Evolutionary conservation across 768 basidiomycete genomes (phyloP).

Genomic region (Leccinum barrowsii): DNA sequence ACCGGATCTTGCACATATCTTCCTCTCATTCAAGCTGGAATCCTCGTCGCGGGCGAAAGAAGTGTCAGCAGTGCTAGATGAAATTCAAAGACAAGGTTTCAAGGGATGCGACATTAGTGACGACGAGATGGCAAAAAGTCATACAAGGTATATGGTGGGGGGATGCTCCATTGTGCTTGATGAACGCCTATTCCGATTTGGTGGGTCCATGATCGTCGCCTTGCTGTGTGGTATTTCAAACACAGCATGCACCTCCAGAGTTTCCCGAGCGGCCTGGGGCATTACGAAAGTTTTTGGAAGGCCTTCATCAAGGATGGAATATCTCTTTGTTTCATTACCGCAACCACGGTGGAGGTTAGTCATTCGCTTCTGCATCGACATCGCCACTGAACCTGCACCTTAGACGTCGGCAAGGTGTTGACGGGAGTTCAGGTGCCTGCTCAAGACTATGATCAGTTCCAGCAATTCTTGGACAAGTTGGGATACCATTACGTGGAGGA

Average conservation of each 20-base stretch:
- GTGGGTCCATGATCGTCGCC: constrained; percentile 43
- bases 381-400: not conserved
- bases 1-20: constrained; percentile 72
- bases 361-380: not conserved
- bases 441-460: constrained; percentile 62
- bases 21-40: constrained; percentile 86
- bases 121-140: constrained; percentile 93
- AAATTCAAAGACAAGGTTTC: constrained; percentile 70
- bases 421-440: constrained; percentile 91
- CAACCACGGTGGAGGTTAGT: constrained; percentile 92
- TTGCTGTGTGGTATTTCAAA: constrained; percentile 1
- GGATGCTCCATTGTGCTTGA: constrained; percentile 73
- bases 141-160: constrained; percentile 92
- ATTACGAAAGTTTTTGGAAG: constrained; percentile 83
- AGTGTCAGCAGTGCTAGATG: constrained; percentile 57
- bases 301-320: constrained; percentile 84
- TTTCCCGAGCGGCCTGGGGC: constrained; percentile 96
- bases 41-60: constrained; percentile 51
- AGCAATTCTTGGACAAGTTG: constrained; percentile 68
- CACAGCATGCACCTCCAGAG: constrained; percentile 44
- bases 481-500: constrained; percentile 92
- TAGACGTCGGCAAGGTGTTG: constrained; percentile 90
- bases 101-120: constrained; percentile 87
- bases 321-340: constrained; percentile 97
- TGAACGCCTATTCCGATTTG: constrained; percentile 91